phyloP scores from a whole-genome alignment of 202 grass and related monocot genomes.

The Zoysia matrella region DNA sequence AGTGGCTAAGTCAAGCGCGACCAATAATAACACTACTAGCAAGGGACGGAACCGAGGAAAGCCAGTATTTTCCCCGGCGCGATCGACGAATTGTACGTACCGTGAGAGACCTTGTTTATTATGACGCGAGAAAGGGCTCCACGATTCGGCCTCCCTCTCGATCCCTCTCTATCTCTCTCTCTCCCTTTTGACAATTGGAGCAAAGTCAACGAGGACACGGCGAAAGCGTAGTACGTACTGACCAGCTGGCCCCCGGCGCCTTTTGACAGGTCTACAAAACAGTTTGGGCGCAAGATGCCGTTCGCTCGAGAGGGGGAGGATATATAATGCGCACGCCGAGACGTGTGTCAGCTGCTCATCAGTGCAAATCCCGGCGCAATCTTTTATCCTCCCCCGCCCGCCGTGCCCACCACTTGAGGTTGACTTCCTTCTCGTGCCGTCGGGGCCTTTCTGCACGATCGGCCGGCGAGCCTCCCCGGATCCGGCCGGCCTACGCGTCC shows the following conservation, averaged over 20 bases:
- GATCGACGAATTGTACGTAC: background rate
- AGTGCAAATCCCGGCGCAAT: constrained; percentile 46
- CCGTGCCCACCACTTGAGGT: constrained; percentile 54
- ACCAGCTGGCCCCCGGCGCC: background rate
- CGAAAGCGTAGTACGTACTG: background rate
- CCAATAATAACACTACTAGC: constrained; percentile 5
- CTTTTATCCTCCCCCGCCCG: constrained; percentile 27
- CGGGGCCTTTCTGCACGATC: no score
- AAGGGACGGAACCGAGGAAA: no score
- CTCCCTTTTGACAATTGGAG: constrained; percentile 46
- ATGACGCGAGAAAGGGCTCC: constrained; percentile 8
- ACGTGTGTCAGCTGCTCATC: background rate
- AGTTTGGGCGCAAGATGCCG: no score
- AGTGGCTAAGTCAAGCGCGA: constrained; percentile 15
- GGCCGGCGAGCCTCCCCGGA: no score
- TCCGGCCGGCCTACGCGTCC: background rate
- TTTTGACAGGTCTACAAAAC: no score
- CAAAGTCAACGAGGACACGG: constrained; percentile 42
- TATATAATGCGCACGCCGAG: background rate
- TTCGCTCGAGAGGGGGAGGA: no score
- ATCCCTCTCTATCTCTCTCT: background rate
- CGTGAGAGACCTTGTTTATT: background rate
- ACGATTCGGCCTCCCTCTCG: constrained; percentile 36
- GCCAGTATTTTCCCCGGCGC: no score
- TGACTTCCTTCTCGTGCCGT: constrained; percentile 18